Evolutionary conservation across 2,329 filamentous ascomycete genomes (phyloP), one percentile per base, ranked within the genome.

Genomic region (Monascus ruber): DNA sequence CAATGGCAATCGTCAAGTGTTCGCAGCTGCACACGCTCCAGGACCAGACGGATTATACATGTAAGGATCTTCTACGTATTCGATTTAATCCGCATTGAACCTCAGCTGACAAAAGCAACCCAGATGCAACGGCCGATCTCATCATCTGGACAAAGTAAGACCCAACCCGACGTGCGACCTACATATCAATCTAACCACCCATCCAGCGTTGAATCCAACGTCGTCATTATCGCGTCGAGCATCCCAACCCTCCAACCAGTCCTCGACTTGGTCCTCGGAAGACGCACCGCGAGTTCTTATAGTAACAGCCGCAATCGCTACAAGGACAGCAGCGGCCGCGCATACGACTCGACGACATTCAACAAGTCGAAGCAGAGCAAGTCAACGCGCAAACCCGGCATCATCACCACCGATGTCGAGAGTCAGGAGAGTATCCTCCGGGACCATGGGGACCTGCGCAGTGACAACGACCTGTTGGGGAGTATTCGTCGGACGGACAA

Each of bases 141-240:
- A 56, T 68, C 1, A 59, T 69, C 26, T 71, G 67, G 66, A 70
- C 66, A 5, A 57, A 60, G 66, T 67, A 55, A 33, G 48, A 38
- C 6, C 28, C 24, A 24, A 17, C 17, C 17, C 17, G 17, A 17
- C 17, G 17, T 17, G 17, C 17, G 3, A 17, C 17, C 17, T 3
- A 17, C 3, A 17, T 17, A 17, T 17, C 17, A 17, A 3, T 8
- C 31, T 5, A 5, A 31, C 5, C 31, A 24, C 5, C 27, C 7
- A 8, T 31, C 31, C 25, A 55, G 54, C 37, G 48, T 60, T 31
- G 57, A 60, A 47, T 54, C 51, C 8, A 47, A 58, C 38, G 44
- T 54, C 17, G 50, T 59, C 42, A 51, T 62, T 36, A 52, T 62
- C 37, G 57, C 53, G 5, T 50, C 55, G 4, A 60, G 58, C 40